Evolutionary conservation across 225 moss, liverwort and hornwort species (phyloP), one percentile per base, ranked within the genome.

Genomic region (Sphagnum contortum): DNA sequence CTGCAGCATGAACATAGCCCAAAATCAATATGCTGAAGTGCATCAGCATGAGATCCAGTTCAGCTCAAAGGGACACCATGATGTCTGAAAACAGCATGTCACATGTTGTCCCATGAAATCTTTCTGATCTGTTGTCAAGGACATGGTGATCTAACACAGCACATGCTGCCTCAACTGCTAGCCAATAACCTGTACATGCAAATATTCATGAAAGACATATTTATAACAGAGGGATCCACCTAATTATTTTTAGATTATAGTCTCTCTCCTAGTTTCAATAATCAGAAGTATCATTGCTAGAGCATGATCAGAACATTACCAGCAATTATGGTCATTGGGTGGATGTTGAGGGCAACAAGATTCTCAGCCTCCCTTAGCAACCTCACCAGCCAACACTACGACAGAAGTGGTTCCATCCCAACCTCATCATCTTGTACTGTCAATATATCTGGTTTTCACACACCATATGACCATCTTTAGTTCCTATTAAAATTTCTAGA

Each of bases 361-460:
- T 92, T 96, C 80, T 96, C 96, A 0, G 92, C 96, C 77, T 96
- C 96, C 69, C 96, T 76, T 58, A 96, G 71, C 67, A 96, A 77
- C 77, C n/a, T 96, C 96, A 57, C 92, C 96, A 5, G 96, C 96
- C 68, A 96, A 66, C 44, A 96, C 96, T 3, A 96, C 92, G 2
- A 96, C 92, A 9, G 96, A 96, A 47, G 92, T 96, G 0, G 96
- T 96, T 47, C 96, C 96, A 78, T 92, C 96, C 46, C 96, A 8
- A 96, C 96, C 76, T 96, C 96, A 59, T 96, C 96, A 74, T 96
- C 96, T 66, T 96, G 96, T 53, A 89, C 92, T 72, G 90, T 96
- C 0, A 92, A 96, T 46, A 96, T 96, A 60, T 96, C 96, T 96
- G 79, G 76, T 46, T 67, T 60, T 3, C 44, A 13, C 8, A 29